A percentile compares a stretch with the other conserved stretches of the same genome.
phyloP scores from a whole-genome alignment of 257 asterid genomes.

The Cordia subcordata region DNA sequence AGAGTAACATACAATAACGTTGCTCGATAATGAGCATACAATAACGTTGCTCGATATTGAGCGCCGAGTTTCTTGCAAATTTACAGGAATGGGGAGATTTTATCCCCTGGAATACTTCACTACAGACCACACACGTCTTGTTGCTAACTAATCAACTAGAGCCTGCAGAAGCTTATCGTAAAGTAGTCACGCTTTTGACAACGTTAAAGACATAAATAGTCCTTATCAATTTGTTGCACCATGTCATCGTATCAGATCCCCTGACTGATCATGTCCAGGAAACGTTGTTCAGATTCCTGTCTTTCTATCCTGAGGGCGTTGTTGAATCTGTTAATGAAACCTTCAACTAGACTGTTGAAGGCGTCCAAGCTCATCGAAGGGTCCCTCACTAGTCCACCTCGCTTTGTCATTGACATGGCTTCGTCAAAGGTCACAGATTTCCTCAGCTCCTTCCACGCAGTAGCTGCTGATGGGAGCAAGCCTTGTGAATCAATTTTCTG shows the following conservation, averaged over 20 bases:
- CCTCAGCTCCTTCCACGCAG: slow-evolving; percentile 38
- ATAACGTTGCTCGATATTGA: no score
- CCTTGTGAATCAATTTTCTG: slow-evolving; percentile 30
- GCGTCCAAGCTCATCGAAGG: slow-evolving; percentile 44
- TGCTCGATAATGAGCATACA: no score
- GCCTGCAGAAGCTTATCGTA: no score
- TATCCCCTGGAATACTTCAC: no score
- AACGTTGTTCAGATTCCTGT: slow-evolving; percentile 36
- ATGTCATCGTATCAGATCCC: not conserved
- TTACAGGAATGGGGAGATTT: no score
- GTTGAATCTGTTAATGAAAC: slow-evolving; percentile 51
- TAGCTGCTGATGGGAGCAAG: slow-evolving; percentile 21
- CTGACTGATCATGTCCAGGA: not conserved
- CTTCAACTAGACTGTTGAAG: slow-evolving; percentile 46
- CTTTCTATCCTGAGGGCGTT: slow-evolving; percentile 46
- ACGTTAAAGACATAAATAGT: no score
- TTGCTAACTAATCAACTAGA: no score
- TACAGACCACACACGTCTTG: no score
- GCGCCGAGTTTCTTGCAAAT: no score
- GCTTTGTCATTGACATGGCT: slow-evolving; percentile 28
- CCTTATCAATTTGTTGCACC: no score
- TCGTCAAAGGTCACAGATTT: slow-evolving; percentile 57
- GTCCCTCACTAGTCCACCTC: slow-evolving; percentile 54
- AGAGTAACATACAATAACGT: no score
- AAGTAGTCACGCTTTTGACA: no score